A percentile compares a stretch with the other conserved stretches of the same genome.
Evolutionary conservation across 2,329 filamentous ascomycete species (phyloP).

Genomic region (Rachicladosporium sp.): DNA sequence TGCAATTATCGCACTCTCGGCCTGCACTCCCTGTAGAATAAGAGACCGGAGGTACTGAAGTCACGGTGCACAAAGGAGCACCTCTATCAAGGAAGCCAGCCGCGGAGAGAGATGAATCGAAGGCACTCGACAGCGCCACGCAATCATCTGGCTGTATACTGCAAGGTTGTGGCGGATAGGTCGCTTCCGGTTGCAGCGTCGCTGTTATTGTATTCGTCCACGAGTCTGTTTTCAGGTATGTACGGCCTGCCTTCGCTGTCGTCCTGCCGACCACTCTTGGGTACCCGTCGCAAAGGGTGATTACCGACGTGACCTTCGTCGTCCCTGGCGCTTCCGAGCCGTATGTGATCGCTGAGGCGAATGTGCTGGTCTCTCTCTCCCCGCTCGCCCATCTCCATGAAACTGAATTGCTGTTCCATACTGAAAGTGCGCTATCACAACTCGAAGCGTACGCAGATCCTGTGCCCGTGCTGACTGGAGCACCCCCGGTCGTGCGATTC

Average conservation of each 20-base stretch:
- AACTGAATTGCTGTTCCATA: conserved; percentile 4
- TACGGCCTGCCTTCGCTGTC: neutral
- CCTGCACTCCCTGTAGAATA: conserved; percentile 2
- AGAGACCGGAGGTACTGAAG: conserved; percentile 4
- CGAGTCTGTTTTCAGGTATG: conserved; percentile 2
- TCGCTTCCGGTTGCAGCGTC: conserved; percentile 1
- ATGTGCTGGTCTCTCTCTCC: conserved; percentile 1
- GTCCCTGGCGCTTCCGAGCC: conserved; percentile 1
- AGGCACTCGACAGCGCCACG: conserved; percentile 5
- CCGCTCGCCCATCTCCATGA: neutral
- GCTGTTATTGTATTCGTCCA: conserved; percentile 6
- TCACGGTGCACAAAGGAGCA: conserved; percentile 7
- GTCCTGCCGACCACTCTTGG: conserved; percentile 8
- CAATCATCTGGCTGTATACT: conserved; percentile 5
- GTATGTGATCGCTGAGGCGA: conserved; percentile 3
- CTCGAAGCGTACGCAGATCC: conserved; percentile 4
- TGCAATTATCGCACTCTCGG: conserved; percentile 5
- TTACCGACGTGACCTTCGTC: conserved; percentile 3
- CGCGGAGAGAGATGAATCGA: conserved; percentile 1
- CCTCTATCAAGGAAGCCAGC: neutral
- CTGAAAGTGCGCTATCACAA: neutral
- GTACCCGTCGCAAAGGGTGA: conserved; percentile 14
- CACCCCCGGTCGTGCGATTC: no score
- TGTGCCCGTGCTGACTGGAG: conserved; percentile 1
- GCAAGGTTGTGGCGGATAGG: conserved; percentile 5